Evolutionary conservation across 2,329 filamentous ascomycete species (phyloP).

Genomic region (Helotiales sp.): DNA sequence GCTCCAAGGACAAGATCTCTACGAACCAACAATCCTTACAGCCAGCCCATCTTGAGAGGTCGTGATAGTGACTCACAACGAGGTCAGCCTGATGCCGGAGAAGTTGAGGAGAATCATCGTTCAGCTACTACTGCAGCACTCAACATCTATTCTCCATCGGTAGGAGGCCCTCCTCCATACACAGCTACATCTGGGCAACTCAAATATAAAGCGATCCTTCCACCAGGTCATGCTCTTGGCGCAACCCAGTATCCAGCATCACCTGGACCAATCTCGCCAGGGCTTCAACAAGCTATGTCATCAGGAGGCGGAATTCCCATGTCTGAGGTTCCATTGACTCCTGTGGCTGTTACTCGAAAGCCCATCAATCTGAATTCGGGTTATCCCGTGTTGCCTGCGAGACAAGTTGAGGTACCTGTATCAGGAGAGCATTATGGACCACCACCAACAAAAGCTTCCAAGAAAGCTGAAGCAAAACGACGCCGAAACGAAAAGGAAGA

Average conservation of each 20-base stretch:
- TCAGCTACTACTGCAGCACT: constrained; percentile 3
- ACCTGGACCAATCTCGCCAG: constrained; percentile 63
- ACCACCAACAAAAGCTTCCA: constrained; percentile 25
- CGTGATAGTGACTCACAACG: constrained; percentile 7
- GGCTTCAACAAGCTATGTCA: constrained; percentile 60
- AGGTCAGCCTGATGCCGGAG: constrained; percentile 6
- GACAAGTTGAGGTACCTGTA: constrained; percentile 9
- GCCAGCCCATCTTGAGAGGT: constrained; percentile 19
- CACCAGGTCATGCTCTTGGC: constrained; percentile 50
- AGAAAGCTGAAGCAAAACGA: constrained; percentile 42
- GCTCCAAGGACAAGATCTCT: constrained; percentile 12
- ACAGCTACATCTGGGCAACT: constrained; percentile 29
- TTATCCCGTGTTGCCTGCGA: constrained; percentile 29
- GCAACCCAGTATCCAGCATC: constrained; percentile 54
- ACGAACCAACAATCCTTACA: constrained; percentile 30
- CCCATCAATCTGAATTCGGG: constrained; percentile 35
- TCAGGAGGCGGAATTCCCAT: constrained; percentile 61
- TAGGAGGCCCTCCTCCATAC: constrained; percentile 33
- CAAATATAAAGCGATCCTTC: constrained; percentile 58
- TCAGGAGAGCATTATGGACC: constrained; percentile 4
- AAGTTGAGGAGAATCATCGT: constrained; percentile 7
- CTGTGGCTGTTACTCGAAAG: constrained; percentile 29
- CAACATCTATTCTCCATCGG: constrained; percentile 10
- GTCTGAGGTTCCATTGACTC: constrained; percentile 57
- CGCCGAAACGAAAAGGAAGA: constrained; percentile 68